These are phyloP conservation scores for Agroathelia rolfsii DNA, from an alignment of 1,284 basidiomycete species.

Conservation along the genomic window DNA sequence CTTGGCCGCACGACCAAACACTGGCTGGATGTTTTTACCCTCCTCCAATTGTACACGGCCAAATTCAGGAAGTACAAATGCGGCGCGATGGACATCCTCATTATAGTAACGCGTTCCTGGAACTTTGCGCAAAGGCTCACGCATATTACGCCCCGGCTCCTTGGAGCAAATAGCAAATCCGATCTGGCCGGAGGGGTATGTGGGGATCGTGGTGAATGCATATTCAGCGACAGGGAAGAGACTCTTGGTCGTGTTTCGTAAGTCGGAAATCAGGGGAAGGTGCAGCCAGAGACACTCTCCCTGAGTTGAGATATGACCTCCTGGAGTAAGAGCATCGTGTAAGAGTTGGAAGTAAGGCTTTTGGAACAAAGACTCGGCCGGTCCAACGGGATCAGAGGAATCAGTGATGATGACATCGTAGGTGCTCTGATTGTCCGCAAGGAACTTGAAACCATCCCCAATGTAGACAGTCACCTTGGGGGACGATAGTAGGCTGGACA, in stretches of 20 bases:
- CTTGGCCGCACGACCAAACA: constrained; percentile 47
- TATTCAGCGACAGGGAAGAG: constrained; percentile 87
- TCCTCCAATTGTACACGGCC: constrained; percentile 70
- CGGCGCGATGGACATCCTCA: constrained; percentile 68
- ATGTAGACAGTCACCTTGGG: constrained; percentile 84
- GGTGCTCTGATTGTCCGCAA: constrained; percentile 78
- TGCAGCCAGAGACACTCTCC: constrained; percentile 97
- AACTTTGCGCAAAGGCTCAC: constrained; percentile 62
- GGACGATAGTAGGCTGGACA: constrained; percentile 80
- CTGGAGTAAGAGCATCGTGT: constrained; percentile 80
- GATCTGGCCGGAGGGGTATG: constrained; percentile 95
- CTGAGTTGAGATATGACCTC: constrained; percentile 94
- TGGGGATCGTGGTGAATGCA: constrained; percentile 95
- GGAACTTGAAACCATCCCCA: constrained; percentile 97
- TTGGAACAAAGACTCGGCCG: constrained; percentile 91
- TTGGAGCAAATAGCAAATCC: constrained; percentile 92
- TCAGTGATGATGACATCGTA: constrained; percentile 99
- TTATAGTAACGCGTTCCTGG: constrained; percentile 82
- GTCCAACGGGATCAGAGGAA: constrained; percentile 97
- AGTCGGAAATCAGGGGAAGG: constrained; percentile 77
- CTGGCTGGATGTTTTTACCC: constrained; percentile 56
- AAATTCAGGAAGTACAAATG: constrained; percentile 92
- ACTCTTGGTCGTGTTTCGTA: constrained; percentile 63
- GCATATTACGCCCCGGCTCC: constrained; percentile 60
- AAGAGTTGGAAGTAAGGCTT: constrained; percentile 96